These are phyloP conservation scores for Phoma herbarum DNA, from an alignment of 2,329 filamentous ascomycete species.

Conservation along the genomic window DNA sequence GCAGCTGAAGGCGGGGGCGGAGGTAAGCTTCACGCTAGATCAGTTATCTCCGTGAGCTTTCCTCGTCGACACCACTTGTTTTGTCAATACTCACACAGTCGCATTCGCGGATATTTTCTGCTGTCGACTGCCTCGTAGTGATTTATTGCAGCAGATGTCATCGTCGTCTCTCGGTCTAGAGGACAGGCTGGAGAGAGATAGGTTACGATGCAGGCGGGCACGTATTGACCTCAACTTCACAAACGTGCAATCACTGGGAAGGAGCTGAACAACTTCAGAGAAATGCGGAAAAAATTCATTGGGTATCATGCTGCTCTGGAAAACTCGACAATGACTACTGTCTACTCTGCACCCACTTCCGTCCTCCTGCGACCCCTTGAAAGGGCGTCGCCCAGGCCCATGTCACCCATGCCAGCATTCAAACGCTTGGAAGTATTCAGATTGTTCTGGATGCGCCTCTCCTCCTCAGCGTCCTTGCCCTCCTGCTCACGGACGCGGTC, in stretches of 20 bases:
- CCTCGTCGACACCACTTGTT: not conserved
- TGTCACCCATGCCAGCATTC: constrained; percentile 29
- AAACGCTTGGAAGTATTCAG: constrained; percentile 30
- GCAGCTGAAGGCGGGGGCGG: constrained; percentile 13
- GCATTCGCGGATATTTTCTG: not conserved
- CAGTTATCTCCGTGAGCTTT: not conserved
- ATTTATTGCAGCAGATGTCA: too few relatives aligned
- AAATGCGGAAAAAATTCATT: not conserved
- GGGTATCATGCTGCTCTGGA: constrained; percentile 15
- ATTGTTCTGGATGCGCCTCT: constrained; percentile 28
- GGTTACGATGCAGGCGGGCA: too few relatives aligned
- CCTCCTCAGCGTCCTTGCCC: constrained; percentile 46
- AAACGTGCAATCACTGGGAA: not conserved
- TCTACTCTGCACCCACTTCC: constrained; percentile 19
- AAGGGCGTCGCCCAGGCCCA: constrained; percentile 34
- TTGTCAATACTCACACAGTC: not conserved
- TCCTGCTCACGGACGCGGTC: constrained; percentile 46
- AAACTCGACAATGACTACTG: not conserved
- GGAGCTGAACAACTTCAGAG: not conserved
- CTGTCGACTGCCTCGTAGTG: not conserved
- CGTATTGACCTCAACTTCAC: too few relatives aligned
- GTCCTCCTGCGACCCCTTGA: constrained; percentile 28
- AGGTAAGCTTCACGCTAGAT: constrained; percentile 14
- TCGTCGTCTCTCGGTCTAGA: too few relatives aligned
- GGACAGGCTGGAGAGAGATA: too few relatives aligned